These are phyloP conservation scores for Trichosporon ovoides DNA, from an alignment of 1,284 basidiomycete genomes.

Conservation along the genomic window DNA sequence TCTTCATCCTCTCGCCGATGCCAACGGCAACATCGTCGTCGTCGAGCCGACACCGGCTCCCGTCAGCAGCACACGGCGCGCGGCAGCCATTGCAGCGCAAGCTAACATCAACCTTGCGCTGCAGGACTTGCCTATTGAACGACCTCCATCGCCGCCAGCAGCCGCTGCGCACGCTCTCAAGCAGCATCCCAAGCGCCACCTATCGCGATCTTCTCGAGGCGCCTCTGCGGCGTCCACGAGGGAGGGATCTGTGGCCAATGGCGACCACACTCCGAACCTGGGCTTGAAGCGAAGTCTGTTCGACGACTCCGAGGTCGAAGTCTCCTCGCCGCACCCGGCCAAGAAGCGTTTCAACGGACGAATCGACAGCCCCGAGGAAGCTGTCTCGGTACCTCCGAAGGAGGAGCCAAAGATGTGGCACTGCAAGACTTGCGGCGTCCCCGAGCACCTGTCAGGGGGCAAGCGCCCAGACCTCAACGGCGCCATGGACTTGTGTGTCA, in stretches of 20 bases:
- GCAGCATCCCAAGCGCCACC: slow-evolving; percentile 9
- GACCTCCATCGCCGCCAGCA: slow-evolving; percentile 50
- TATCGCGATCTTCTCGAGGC: slow-evolving; percentile 15
- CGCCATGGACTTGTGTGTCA: slow-evolving; percentile 83
- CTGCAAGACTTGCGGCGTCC: slow-evolving; percentile 85
- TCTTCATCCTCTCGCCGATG: slow-evolving; percentile 50
- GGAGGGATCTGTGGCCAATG: slow-evolving; percentile 28
- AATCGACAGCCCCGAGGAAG: slow-evolving; percentile 21
- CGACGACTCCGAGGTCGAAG: slow-evolving; percentile 29
- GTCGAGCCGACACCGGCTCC: slow-evolving; percentile 54
- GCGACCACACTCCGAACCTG: slow-evolving; percentile 21
- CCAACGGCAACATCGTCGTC: slow-evolving; percentile 29
- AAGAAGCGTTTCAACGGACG: slow-evolving; percentile 26
- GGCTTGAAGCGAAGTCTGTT: slow-evolving; percentile 25
- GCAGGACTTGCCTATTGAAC: slow-evolving; percentile 47
- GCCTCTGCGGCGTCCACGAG: slow-evolving; percentile 27
- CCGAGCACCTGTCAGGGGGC: slow-evolving; percentile 74
- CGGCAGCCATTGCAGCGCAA: slow-evolving; percentile 76
- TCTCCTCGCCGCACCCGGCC: slow-evolving; percentile 18
- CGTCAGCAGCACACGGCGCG: slow-evolving; percentile 59
- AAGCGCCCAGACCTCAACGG: slow-evolving; percentile 73
- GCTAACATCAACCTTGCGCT: slow-evolving; percentile 48
- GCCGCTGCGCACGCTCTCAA: slow-evolving; percentile 23
- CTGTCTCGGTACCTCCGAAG: slow-evolving; percentile 1
- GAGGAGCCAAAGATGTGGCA: slow-evolving; percentile 65